Evolutionary conservation across 2,329 filamentous ascomycete genomes (phyloP), one percentile per base, ranked within the genome.

Genomic region (Alternaria rosae): DNA sequence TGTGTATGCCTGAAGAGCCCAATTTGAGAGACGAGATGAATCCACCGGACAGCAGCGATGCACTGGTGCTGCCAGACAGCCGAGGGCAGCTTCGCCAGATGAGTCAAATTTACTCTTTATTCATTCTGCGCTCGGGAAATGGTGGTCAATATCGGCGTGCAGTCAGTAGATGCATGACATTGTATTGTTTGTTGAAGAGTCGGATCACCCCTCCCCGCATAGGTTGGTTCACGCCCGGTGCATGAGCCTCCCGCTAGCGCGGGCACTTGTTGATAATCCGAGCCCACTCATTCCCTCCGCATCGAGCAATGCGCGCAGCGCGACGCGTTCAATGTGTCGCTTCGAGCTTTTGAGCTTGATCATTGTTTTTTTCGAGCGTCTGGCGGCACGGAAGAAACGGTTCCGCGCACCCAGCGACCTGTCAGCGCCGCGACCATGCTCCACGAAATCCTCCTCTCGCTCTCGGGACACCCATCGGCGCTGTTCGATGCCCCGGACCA

Each of bases 401-500:
- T 54, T 64, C 13, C 62, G 52, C 25, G 61, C 57, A 54, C 54
- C 58, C 23, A 41, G 52, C 50, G 52, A 62, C 38, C 61, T 63
- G 20, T 48, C 55, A 20, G 52, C 58, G n/a, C 71, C 73, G 17
- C 64, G 59, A 57, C 74, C 71, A 99, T 99, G 95, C 92, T 99
- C 80, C 95, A 98, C 87, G 95, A 99, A 85, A 93, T 99, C 83
- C 89, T 98, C 81, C 90, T 99, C 81, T 94, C 94, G 79, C 89
- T 98, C 81, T 96, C 94, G 74, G 94, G 95, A 70, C 92, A 98
- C 82, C 91, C 92, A 67, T 97, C 94, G 68, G 91, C 93, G 70
- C 88, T 98, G 76, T 91, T 97, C 82, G 86, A 87, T 78, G 67
- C 80, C 71, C 59, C 65, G 41, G 56, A 81, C 66, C 78, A 82